Evolutionary conservation across 139 green algal species (phyloP), one percentile per base, ranked within the genome.

Genomic region (Limnomonas spitsbergensis): DNA sequence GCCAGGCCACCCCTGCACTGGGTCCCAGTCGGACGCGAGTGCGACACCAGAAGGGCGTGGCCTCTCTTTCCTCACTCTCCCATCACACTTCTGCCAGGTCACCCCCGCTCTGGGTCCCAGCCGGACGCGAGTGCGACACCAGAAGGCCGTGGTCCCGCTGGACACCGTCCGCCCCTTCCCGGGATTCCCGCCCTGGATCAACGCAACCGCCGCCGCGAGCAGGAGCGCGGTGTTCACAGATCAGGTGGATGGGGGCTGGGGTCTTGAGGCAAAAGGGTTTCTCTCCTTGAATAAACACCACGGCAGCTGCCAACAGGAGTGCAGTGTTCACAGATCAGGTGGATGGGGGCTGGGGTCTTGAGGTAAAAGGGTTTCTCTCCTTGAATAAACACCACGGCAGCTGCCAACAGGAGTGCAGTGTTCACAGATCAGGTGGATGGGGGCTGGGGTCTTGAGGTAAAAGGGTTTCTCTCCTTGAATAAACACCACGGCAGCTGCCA

Each of bases 1-100:
- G 47, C 29, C 27, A 92, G 79, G 76, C 88, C 26, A 82, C 81
- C n/a, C n/a, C n/a, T n/a, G n/a, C n/a, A n/a, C n/a, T n/a, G n/a
- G n/a, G n/a, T n/a, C n/a, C n/a, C n/a, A n/a, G n/a, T n/a, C n/a
- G n/a, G n/a, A n/a, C n/a, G n/a, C n/a, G n/a, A n/a, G n/a, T n/a
- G n/a, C n/a, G n/a, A n/a, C n/a, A n/a, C n/a, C n/a, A n/a, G n/a
- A n/a, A n/a, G n/a, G n/a, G n/a, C n/a, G n/a, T n/a, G n/a, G n/a
- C n/a, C n/a, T n/a, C n/a, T n/a, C n/a, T n/a, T n/a, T n/a, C n/a
- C n/a, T n/a, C n/a, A n/a, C n/a, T n/a, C n/a, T n/a, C n/a, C n/a
- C n/a, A n/a, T n/a, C n/a, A n/a, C n/a, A n/a, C n/a, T 61, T 29
- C 20, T 61, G 47, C 29, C 27, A 92, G 79, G 76, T 89, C 26